Evolutionary conservation across 2,329 filamentous ascomycete genomes (phyloP).

Genomic region (Aspergillus quadricinctus): DNA sequence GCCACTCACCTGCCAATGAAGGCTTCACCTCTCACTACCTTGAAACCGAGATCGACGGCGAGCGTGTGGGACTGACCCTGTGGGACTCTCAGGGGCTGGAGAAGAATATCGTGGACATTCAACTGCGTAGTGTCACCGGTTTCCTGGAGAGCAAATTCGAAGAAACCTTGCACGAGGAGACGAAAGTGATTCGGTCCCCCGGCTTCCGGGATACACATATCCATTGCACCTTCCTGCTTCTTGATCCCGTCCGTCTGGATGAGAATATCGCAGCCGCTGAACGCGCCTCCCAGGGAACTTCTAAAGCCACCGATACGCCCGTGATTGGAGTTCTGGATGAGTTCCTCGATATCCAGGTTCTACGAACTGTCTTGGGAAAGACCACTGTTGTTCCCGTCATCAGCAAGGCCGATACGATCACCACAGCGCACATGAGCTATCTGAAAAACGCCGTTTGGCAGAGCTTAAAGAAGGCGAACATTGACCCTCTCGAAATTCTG

Average conservation of each 20-base stretch:
- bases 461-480: slow-evolving; percentile 75
- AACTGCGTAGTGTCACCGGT: slow-evolving; percentile 82
- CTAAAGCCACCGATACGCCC: slow-evolving; percentile 40
- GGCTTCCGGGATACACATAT: slow-evolving; percentile 95
- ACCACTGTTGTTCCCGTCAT: slow-evolving; percentile 94
- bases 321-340: slow-evolving; percentile 72
- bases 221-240: slow-evolving; percentile 86
- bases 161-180: slow-evolving; percentile 94
- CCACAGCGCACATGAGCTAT: slow-evolving; percentile 87
- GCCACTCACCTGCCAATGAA: slow-evolving; percentile 52
- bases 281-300: slow-evolving; percentile 51
- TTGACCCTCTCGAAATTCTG: slow-evolving; percentile 84
- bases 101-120: slow-evolving; percentile 90
- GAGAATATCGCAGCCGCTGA: slow-evolving; percentile 69
- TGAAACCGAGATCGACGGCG: slow-evolving; percentile 89
- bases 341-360: slow-evolving; percentile 82
- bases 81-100: slow-evolving; percentile 97
- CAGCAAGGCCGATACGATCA: slow-evolving; percentile 94
- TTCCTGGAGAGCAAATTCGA: slow-evolving; percentile 99
- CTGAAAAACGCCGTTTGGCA: slow-evolving; percentile 89
- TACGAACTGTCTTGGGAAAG: slow-evolving; percentile 84
- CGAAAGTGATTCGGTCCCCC: slow-evolving; percentile 91
- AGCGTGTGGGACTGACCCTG: slow-evolving; percentile 85
- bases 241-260: slow-evolving; percentile 83
- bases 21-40: slow-evolving; percentile 85